Percentiles rank a stretch among this genome's conserved stretches.
phyloP scores from a whole-genome alignment of 1,139 yeast genomes.

The Yamadazyma dendronema region DNA sequence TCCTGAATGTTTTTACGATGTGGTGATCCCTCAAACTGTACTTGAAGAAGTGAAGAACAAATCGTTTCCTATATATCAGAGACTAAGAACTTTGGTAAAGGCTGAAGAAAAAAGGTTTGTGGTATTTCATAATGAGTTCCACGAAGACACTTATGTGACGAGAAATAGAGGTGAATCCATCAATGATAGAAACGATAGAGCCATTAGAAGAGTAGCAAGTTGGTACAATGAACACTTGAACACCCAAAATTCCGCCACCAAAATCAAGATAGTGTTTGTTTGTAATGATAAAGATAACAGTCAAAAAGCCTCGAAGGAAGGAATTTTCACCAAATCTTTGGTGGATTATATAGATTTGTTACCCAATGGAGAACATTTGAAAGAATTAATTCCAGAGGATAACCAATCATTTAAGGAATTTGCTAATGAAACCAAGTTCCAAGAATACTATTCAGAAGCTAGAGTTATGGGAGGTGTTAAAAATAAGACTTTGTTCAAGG shows the following conservation, averaged over 20 bases:
- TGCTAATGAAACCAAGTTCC: constrained; percentile 57
- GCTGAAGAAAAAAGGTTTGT: constrained; percentile 82
- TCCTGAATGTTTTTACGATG: constrained; percentile 76
- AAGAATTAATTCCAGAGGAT: constrained; percentile 71
- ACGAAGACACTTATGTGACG: constrained; percentile 62
- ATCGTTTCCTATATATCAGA: constrained; percentile 83
- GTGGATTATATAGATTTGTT: constrained; percentile 66
- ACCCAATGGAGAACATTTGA: constrained; percentile 72
- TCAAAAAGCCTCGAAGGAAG: constrained; percentile 53
- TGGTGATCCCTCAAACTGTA: constrained; percentile 89
- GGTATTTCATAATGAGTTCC: constrained; percentile 92
- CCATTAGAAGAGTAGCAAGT: constrained; percentile 70
- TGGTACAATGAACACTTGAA: constrained; percentile 74
- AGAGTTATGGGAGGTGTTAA: constrained; percentile 88
- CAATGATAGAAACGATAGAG: constrained; percentile 90
- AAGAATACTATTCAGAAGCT: constrained; percentile 77
- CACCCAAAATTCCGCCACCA: constrained; percentile 26
- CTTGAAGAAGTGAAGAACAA: constrained; percentile 89
- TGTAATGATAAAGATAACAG: constrained; percentile 77
- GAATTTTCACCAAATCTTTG: constrained; percentile 55
- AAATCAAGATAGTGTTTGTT: constrained; percentile 58
- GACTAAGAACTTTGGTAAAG: constrained; percentile 74
- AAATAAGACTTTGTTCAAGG: constrained; percentile 86
- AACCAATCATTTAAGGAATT: constrained; percentile 23
- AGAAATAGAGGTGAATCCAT: constrained; percentile 70